Evolutionary conservation across 352 stramenopile genomes (phyloP).

Genomic region (Phytopythium montanum): DNA sequence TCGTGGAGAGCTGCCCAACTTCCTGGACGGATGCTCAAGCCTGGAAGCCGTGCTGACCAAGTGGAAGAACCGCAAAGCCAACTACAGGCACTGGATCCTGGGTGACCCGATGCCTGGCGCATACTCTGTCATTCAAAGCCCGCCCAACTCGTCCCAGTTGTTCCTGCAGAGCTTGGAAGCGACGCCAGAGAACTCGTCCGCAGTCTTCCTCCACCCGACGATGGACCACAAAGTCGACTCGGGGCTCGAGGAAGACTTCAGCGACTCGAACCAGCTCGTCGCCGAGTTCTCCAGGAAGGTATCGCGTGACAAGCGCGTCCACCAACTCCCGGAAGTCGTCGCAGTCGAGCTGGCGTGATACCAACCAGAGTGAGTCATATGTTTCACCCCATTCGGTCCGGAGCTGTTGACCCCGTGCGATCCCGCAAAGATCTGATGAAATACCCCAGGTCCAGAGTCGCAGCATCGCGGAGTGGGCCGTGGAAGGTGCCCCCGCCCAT

Average conservation of each 20-base stretch:
- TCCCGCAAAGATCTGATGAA: slow-evolving; percentile 13
- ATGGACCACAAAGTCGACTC: slow-evolving; percentile 50
- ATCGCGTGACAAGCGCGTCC: slow-evolving; percentile 14
- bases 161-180: slow-evolving; percentile 58
- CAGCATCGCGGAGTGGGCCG: slow-evolving; percentile 49
- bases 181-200: slow-evolving; percentile 50
- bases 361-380: slow-evolving; percentile 2
- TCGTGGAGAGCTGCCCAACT: slow-evolving; percentile 73
- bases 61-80: slow-evolving; percentile 82
- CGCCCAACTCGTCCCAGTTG: slow-evolving; percentile 31
- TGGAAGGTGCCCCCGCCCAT: slow-evolving; percentile 58
- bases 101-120: slow-evolving; percentile 55
- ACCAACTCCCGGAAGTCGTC: slow-evolving; percentile 12
- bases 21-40: slow-evolving; percentile 74
- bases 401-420: not conserved
- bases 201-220: slow-evolving; percentile 54
- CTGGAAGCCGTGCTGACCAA: slow-evolving; percentile 78
- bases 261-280: slow-evolving; percentile 42
- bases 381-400: not conserved
- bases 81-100: slow-evolving; percentile 66
- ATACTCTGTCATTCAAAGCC: slow-evolving; percentile 5
- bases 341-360: slow-evolving; percentile 2
- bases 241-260: slow-evolving; percentile 51
- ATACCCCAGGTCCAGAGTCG: slow-evolving; percentile 40
- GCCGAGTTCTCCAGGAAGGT: slow-evolving; percentile 46